Evolutionary conservation across 2,329 filamentous ascomycete genomes (phyloP).

Genomic region (Trichoderma sp.): DNA sequence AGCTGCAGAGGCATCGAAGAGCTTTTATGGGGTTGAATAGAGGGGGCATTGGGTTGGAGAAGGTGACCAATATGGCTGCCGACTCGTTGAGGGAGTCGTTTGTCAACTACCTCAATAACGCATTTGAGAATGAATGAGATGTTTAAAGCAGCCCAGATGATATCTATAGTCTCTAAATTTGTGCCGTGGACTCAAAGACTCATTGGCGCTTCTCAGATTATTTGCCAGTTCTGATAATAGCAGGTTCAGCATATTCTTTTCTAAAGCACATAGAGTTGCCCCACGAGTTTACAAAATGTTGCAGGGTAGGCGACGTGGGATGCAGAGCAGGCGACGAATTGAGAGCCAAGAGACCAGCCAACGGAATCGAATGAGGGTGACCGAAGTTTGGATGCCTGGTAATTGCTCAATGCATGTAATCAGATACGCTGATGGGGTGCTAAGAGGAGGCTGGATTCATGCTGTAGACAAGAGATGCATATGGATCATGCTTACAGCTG

Average conservation of each 20-base stretch:
- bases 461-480: background rate
- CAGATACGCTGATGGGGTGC: background rate
- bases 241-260: background rate
- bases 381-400: background rate
- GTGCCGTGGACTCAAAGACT: background rate
- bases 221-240: background rate
- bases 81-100: conserved; percentile 63
- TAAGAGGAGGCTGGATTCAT: background rate
- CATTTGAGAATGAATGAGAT: conserved; percentile 50
- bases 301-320: background rate
- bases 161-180: background rate
- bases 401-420: background rate
- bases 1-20: conserved; percentile 74
- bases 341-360: background rate
- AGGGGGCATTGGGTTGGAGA: conserved; percentile 63
- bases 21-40: conserved; percentile 78
- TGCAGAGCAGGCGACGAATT: background rate
- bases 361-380: background rate
- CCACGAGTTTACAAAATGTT: background rate
- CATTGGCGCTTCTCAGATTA: background rate
- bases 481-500: background rate
- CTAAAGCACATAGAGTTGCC: background rate
- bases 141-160: background rate
- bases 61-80: conserved; percentile 54
- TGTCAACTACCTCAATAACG: conserved; percentile 66